phyloP scores from a whole-genome alignment of 2,329 filamentous ascomycete genomes.

The Arachnomyces sp. region DNA sequence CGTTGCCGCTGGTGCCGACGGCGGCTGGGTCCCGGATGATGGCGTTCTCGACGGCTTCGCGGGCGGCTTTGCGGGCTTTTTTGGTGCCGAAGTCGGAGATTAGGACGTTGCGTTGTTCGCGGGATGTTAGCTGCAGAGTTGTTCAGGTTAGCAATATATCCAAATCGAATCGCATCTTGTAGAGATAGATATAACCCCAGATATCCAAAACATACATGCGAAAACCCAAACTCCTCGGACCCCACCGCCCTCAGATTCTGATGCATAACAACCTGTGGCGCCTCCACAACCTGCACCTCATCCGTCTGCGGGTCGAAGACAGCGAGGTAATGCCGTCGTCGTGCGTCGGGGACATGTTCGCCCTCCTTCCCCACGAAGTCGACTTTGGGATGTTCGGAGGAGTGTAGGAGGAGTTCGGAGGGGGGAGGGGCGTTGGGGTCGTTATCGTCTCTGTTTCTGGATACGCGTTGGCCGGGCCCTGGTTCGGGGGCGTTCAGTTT shows the following conservation, averaged over 20 bases:
- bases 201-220: slow-evolving; percentile 1
- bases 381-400: slow-evolving; percentile 51
- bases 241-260: slow-evolving; percentile 33
- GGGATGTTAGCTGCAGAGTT: slow-evolving; percentile 25
- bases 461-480: slow-evolving; percentile 18
- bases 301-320: slow-evolving; percentile 49
- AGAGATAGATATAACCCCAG: slow-evolving; percentile 2
- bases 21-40: slow-evolving; percentile 37
- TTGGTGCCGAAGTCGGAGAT: slow-evolving; percentile 44
- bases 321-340: slow-evolving; percentile 53
- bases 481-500: slow-evolving; percentile 45
- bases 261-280: slow-evolving; percentile 39
- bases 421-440: slow-evolving; percentile 31
- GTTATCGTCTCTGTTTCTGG: slow-evolving; percentile 24
- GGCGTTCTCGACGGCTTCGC: slow-evolving; percentile 40
- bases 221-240: slow-evolving; percentile 13
- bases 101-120: slow-evolving; percentile 34
- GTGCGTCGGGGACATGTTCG: slow-evolving; percentile 43
- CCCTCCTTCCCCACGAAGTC: slow-evolving; percentile 49
- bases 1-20: slow-evolving; percentile 28
- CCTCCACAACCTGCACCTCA: slow-evolving; percentile 46
- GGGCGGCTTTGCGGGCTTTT: slow-evolving; percentile 41
- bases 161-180: neutral
- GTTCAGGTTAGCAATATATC: neutral
- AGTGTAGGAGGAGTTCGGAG: slow-evolving; percentile 51